Evolutionary conservation across 2,329 filamentous ascomycete species (phyloP), one percentile per base, ranked within the genome.

Genomic region (Ciborinia camelliae): DNA sequence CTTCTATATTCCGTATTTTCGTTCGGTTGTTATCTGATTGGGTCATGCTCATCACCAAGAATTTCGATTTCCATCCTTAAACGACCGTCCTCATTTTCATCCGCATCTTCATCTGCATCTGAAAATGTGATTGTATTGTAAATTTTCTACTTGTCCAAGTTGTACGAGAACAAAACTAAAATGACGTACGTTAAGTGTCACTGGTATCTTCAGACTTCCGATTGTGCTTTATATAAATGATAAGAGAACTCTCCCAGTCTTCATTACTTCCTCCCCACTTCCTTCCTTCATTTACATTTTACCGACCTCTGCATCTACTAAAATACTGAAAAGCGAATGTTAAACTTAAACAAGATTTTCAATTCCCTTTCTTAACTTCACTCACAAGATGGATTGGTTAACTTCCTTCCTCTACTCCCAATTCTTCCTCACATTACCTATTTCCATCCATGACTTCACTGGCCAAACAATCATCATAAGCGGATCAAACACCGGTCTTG

Each of bases 331-430:
- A 18, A 41, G 23, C 26, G 35, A 4, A 2, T 20, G 28, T 28
- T 4, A 6, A 20, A 5, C 14, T 28, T 12, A 1, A 20, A 41
- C 1, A 15, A 28, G 0, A 20, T 55, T 14, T 4, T 41, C 1
- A 1, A 30, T 30, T 15, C 8, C 7, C 51, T 15, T 28, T 23
- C n/a, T 7, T n/a, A 20, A 48, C 12, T 4, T 7, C 37, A 14
- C 2, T 28, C 9, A 20, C 23, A 55, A 28, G 3, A 55, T 41
- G 37, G 23, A 15, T 3, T 55, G 52, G 52, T 14, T 55, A 10
- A 41, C 23, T 15, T 28, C 47, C 5, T 70, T 70, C 55, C 32
- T 70, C 53, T 52, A 70, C 43, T 66, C 66, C 0, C 68, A 70
- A 64, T n/a, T 68, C 8, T 66, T 70, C 18, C 39, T 65, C 18